Evolutionary conservation across 331 rosid genomes (phyloP).

Genomic region (Pyracantha coccinea): DNA sequence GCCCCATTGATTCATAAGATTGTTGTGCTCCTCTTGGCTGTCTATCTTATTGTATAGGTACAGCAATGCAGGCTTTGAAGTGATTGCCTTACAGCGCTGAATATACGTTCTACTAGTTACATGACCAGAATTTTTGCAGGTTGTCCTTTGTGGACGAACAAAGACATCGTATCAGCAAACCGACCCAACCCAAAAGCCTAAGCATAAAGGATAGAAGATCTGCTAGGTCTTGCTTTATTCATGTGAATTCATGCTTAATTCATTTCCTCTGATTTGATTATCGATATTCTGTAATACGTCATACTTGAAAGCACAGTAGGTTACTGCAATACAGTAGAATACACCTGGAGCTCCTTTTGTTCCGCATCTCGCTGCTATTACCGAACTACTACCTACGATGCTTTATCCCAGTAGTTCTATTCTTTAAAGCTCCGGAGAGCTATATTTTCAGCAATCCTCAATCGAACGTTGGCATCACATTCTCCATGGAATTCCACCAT

Average conservation of each 20-base stretch:
- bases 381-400: too few species aligned
- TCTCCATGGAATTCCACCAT: too few species aligned
- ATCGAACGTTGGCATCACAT: background rate
- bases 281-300: background rate
- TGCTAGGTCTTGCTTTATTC: background rate
- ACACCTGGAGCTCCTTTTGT: background rate
- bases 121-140: constrained; percentile 2
- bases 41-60: constrained; percentile 3
- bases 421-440: background rate
- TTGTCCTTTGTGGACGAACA: constrained; percentile 10
- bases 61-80: constrained; percentile 15
- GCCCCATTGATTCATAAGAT: background rate
- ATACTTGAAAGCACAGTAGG: background rate
- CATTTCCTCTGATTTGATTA: background rate
- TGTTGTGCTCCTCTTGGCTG: background rate
- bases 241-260: background rate
- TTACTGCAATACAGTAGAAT: background rate
- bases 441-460: background rate
- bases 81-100: background rate
- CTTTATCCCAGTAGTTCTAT: background rate
- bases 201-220: constrained; percentile 1
- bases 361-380: background rate
- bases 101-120: background rate
- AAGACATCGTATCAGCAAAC: constrained; percentile 10
- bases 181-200: background rate